Evolutionary conservation across 1,284 basidiomycete species (phyloP), one percentile per base, ranked within the genome.

Genomic region (Melampsora americana): DNA sequence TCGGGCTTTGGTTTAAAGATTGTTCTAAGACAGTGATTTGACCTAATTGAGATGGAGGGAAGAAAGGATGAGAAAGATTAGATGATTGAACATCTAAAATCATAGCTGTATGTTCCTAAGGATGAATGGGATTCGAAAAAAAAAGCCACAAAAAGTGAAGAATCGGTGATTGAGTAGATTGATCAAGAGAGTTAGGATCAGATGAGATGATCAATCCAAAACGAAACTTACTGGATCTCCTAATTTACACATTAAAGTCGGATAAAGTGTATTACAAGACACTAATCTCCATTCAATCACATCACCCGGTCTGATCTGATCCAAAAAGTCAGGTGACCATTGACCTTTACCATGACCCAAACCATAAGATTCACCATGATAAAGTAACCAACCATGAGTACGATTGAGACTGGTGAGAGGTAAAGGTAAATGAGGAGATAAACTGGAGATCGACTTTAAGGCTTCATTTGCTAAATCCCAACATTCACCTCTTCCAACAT

Each of bases 401-500:
- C 86, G 84, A 62, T 83, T 83, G 39, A 86, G 83, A 78, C 85
- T 86, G 48, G 84, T 85, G 26, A 88, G 81, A 20, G 87, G 86
- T 72, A 82, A 81, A 14, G 86, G 85, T 44, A 86, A 81, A n/a
- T 87, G 86, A 75, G 82, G 81, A 16, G 85, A 84, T 39, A 86
- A 81, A 77, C 85, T 85, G 80, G 79, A 32, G 9, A 86, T 84
- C 62, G 84, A 84, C 78, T 85, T 84, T 71, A 88, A 82, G 39
- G 84, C 87, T 80, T 87, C 85, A 77, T 83, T 82, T 18, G 87
- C 87, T 46, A 88, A 80, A 82, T 88, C 87, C 87, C 87, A 88
- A 80, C 87, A 88, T 79, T 87, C 87, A 30, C 87, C 87, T 11
- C 86, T 83, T 18, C 82, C 86, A 77, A 87, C 86, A 69, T 84